Percentiles rank a stretch among this genome's conserved stretches.
Conservation (phyloP, 2,329 filamentous ascomycete genomes). For the Bretziella fagacearum region DNA sequence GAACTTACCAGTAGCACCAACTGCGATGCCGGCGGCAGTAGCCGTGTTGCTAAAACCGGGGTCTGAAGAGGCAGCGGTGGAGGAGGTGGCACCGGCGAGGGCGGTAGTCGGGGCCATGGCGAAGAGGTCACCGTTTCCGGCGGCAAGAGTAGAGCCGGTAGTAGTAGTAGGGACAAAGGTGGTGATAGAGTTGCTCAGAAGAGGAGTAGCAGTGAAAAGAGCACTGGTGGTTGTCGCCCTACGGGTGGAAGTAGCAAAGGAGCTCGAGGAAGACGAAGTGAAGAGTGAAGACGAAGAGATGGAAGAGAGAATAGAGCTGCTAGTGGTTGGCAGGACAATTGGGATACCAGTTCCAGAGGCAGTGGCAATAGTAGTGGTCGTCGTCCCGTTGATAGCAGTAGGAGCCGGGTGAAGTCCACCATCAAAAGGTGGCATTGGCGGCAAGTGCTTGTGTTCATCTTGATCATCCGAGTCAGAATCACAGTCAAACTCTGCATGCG, state of each 20-base stretch:
- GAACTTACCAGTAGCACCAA: conserved; percentile 14
- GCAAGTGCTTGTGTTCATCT: background rate
- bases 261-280: background rate
- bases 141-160: background rate
- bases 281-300: conserved; percentile 2
- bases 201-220: conserved; percentile 1
- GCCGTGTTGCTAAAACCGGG: background rate
- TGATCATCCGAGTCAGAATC: background rate
- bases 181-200: conserved; percentile 9
- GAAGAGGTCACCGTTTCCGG: background rate
- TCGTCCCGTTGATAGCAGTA: background rate
- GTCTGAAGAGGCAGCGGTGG: background rate
- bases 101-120: background rate
- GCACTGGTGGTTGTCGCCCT: background rate
- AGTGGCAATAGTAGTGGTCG: background rate
- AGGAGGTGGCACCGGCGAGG: background rate
- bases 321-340: background rate
- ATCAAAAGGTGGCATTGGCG: background rate
- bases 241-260: conserved; percentile 3
- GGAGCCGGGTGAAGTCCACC: background rate
- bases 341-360: background rate
- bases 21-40: conserved; percentile 12
- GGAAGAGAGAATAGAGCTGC: background rate
- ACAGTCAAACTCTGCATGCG: conserved; percentile 1
- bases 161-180: background rate